Evolutionary conservation across 495 filamentous ascomycete genomes (phyloP).

Genomic region (Penicillium paxilli): DNA sequence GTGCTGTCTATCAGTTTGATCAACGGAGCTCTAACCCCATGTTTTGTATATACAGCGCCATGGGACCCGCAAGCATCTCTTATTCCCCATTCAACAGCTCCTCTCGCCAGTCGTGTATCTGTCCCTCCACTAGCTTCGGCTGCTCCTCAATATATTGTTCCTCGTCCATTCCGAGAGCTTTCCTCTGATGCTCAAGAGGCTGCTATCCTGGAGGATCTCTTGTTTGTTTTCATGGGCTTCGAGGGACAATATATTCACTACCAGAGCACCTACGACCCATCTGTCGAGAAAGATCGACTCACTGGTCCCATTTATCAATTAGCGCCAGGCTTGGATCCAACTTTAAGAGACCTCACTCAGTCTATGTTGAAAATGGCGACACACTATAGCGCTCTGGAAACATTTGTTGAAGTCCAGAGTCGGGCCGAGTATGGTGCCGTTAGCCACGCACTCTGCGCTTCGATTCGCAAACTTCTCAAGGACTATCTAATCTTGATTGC

Average conservation of each 20-base stretch:
- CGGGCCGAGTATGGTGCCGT: conserved; percentile 93
- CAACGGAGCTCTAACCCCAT: not conserved
- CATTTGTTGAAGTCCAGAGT: conserved; percentile 91
- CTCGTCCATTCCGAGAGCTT: conserved; percentile 68
- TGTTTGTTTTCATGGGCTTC: conserved; percentile 98
- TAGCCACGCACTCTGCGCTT: conserved; percentile 91
- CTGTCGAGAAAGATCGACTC: conserved; percentile 80
- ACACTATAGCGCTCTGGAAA: conserved; percentile 85
- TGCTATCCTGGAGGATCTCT: conserved; percentile 82
- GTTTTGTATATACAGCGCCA: conserved; percentile 39
- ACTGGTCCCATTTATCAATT: conserved; percentile 79
- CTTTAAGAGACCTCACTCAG: conserved; percentile 79
- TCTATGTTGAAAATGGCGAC: conserved; percentile 96
- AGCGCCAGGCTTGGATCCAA: conserved; percentile 82
- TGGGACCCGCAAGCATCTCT: conserved; percentile 87
- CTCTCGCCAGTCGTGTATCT: conserved; percentile 82
- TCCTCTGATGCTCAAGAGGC: conserved; percentile 80
- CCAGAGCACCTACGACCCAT: conserved; percentile 74
- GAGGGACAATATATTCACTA: conserved; percentile 97
- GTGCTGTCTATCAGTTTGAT: conserved; percentile 19
- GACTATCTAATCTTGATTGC: conserved; percentile 92
- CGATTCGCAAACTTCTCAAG: conserved; percentile 85
- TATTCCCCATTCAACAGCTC: conserved; percentile 82
- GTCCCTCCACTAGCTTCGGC: conserved; percentile 74
- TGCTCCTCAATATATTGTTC: conserved; percentile 70